A percentile compares a stretch with the other conserved stretches of the same genome.
phyloP scores from a whole-genome alignment of 2,329 filamentous ascomycete species.

The Phyllosticta citriasiana region DNA sequence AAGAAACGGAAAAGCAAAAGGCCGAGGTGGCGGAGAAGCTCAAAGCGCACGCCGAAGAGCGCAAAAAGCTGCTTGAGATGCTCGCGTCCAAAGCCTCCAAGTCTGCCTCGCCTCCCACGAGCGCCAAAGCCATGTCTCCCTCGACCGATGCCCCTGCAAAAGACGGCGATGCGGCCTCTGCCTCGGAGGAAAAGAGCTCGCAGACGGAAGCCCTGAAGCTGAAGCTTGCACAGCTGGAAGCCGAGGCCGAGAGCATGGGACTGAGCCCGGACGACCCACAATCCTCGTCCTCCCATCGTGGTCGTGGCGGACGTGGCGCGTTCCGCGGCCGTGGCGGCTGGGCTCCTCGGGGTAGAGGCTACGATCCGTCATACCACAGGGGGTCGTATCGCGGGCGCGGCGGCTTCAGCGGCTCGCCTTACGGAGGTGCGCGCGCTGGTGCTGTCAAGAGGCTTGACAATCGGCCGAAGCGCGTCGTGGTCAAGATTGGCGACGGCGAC shows the following conservation, averaged over 20 bases:
- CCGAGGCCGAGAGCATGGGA: conserved; percentile 60
- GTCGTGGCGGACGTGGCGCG: conserved; percentile 18
- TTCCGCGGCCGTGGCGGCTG: conserved; percentile 33
- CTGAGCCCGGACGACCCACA: conserved; percentile 47
- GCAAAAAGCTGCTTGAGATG: conserved; percentile 50
- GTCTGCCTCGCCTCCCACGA: neutral
- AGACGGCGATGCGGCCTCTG: conserved; percentile 15
- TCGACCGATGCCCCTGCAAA: neutral
- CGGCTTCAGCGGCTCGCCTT: conserved; percentile 28
- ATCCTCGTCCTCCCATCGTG: conserved; percentile 17
- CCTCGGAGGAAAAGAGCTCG: conserved; percentile 23
- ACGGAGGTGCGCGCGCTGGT: conserved; percentile 29
- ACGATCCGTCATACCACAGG: conserved; percentile 1
- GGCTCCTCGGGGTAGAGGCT: conserved; percentile 19
- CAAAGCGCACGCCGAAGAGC: conserved; percentile 55
- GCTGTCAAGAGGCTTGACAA: conserved; percentile 61
- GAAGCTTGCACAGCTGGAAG: conserved; percentile 62
- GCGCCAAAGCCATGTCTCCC: conserved; percentile 1
- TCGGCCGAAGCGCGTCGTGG: conserved; percentile 56
- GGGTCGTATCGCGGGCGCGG: conserved; percentile 30
- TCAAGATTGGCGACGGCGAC: conserved; percentile 42
- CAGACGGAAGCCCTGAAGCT: conserved; percentile 58
- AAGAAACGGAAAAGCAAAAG: conserved; percentile 52
- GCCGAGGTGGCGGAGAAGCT: conserved; percentile 56
- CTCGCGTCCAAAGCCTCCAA: conserved; percentile 26